Conservation (phyloP, 257 asterid genomes). For the Nicotiana sylvestris region DNA sequence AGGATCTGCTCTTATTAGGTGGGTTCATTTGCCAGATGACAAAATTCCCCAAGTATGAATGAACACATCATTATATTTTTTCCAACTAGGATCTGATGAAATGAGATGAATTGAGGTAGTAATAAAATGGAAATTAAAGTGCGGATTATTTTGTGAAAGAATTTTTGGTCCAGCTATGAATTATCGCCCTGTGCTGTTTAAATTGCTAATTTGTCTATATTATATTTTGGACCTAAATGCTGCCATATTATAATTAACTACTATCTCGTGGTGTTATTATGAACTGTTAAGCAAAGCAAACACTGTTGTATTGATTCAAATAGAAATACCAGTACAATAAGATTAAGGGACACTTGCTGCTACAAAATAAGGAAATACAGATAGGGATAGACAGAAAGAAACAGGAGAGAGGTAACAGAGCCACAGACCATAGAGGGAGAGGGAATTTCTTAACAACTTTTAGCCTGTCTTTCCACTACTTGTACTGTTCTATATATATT, state of each 20-base stretch:
- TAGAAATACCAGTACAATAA: too few relatives aligned
- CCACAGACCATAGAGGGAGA: too few relatives aligned
- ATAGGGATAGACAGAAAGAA: too few relatives aligned
- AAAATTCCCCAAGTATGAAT: neutral
- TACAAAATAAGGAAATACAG: too few relatives aligned
- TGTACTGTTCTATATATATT: too few relatives aligned
- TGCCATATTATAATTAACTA: neutral
- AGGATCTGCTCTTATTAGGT: neutral
- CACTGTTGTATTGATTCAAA: too few relatives aligned
- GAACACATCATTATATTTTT: neutral
- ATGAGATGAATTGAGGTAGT: neutral
- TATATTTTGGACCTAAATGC: neutral
- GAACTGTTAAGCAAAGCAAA: too few relatives aligned
- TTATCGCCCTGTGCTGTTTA: neutral
- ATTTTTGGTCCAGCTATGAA: neutral
- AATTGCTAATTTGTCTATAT: neutral
- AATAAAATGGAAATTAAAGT: neutral
- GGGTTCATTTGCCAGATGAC: neutral
- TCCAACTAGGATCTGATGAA: neutral
- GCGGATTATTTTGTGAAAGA: neutral
- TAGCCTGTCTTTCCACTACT: too few relatives aligned
- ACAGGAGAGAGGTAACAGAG: too few relatives aligned
- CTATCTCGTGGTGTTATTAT: neutral
- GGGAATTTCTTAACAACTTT: too few relatives aligned
- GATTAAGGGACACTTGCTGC: too few relatives aligned